Evolutionary conservation across 441 rosid species (phyloP).

Genomic region (Dalechampia spathulata): DNA sequence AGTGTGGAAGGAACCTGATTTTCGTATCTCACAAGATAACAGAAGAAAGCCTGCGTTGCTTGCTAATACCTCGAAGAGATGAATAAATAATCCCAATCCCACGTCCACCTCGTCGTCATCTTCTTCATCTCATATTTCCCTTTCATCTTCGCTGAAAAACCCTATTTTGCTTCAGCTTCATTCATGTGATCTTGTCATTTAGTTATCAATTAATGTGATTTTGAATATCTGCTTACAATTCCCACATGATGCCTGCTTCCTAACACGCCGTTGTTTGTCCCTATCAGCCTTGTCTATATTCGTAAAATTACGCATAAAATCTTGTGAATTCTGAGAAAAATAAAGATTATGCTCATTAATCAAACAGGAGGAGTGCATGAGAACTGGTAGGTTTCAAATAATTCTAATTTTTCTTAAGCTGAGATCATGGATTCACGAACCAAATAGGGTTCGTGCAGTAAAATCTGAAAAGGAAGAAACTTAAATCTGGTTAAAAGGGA

Average conservation of each 20-base stretch:
- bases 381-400: too few relatives aligned
- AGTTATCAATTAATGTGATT: conserved; percentile 5
- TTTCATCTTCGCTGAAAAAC: conserved; percentile 1
- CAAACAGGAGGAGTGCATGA: too few relatives aligned
- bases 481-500: too few relatives aligned
- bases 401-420: too few relatives aligned
- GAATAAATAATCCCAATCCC: background rate
- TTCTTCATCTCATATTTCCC: conserved; percentile 11
- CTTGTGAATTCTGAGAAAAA: too few relatives aligned
- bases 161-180: too few relatives aligned
- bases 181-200: conserved; percentile 3
- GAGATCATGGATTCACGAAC: too few relatives aligned
- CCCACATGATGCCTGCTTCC: background rate
- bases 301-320: too few relatives aligned
- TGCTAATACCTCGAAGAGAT: conserved; percentile 33
- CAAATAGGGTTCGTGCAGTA: too few relatives aligned
- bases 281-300: background rate
- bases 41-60: conserved; percentile 21
- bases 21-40: conserved; percentile 44
- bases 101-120: background rate
- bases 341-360: too few relatives aligned
- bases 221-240: background rate
- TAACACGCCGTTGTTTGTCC: background rate
- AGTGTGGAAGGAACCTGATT: conserved; percentile 21
- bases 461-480: too few relatives aligned